Evolutionary conservation across 1,284 basidiomycete genomes (phyloP).

Genomic region (Irpex sp.): DNA sequence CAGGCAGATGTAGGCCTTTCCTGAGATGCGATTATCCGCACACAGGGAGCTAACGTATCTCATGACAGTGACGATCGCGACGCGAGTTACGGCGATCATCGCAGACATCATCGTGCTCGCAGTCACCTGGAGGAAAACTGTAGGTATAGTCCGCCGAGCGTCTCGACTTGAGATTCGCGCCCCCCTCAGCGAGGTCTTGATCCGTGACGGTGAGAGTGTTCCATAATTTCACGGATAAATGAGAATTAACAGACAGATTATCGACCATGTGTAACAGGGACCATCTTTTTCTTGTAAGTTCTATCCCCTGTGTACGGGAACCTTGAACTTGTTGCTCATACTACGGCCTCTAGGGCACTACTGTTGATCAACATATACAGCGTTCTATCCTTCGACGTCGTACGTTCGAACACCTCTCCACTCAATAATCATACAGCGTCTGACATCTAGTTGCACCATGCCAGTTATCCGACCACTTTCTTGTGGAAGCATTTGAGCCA

Average conservation of each 20-base stretch:
- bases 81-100: not conserved
- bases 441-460: not conserved
- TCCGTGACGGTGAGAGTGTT: not conserved
- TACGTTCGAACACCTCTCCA: not conserved
- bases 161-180: not conserved
- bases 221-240: not conserved
- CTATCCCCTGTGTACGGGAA: too few relatives aligned
- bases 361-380: not conserved
- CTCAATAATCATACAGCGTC: not conserved
- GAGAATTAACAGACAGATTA: not conserved
- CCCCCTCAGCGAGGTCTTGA: not conserved
- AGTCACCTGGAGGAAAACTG: not conserved
- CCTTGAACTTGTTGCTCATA: not conserved
- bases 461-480: not conserved
- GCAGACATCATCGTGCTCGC: not conserved
- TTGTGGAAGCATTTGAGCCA: not conserved
- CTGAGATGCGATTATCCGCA: not conserved
- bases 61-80: not conserved
- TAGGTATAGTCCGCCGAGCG: not conserved
- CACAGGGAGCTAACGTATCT: not conserved
- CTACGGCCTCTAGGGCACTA: not conserved
- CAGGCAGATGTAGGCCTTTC: not conserved
- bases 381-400: not conserved
- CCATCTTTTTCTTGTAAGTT: not conserved
- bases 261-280: not conserved